phyloP scores from a whole-genome alignment of 257 asterid species.

The Osmanthus fragrans region DNA sequence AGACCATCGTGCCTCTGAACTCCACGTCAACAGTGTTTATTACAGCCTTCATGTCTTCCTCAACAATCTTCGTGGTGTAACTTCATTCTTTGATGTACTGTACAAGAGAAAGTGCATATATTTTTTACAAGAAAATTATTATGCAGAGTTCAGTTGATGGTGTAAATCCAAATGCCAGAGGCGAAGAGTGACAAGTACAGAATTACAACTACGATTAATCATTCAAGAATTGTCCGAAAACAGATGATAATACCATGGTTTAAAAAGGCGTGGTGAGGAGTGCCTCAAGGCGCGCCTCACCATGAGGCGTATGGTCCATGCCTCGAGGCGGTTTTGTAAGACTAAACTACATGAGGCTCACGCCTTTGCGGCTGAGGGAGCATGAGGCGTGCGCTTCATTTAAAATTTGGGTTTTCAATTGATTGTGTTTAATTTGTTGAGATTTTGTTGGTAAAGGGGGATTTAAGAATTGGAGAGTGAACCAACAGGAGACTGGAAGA shows the following conservation, averaged over 20 bases:
- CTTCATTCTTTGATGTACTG: constrained; percentile 42
- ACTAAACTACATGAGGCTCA: too few relatives aligned
- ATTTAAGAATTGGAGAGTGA: too few relatives aligned
- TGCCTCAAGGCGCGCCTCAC: too few relatives aligned
- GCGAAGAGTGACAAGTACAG: neutral
- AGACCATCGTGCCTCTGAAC: neutral
- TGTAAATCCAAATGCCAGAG: neutral
- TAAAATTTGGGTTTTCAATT: too few relatives aligned
- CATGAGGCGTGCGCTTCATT: too few relatives aligned
- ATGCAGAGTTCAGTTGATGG: neutral
- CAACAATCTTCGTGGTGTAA: constrained; percentile 23
- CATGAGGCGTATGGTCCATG: too few relatives aligned
- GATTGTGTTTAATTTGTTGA: too few relatives aligned
- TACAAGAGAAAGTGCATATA: neutral
- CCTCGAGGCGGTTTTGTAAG: too few relatives aligned
- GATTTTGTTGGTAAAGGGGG: too few relatives aligned
- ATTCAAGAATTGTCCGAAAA: neutral
- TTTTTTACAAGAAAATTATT: constrained; percentile 14
- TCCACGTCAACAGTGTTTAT: neutral
- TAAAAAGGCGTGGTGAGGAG: too few relatives aligned
- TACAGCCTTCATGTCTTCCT: constrained; percentile 39
- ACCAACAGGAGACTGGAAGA: too few relatives aligned
- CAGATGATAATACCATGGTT: neutral
- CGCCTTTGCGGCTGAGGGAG: too few relatives aligned
- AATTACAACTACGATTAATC: neutral